phyloP scores from a whole-genome alignment of 106 monocot species.

The Dioscorea zingiberensis region DNA sequence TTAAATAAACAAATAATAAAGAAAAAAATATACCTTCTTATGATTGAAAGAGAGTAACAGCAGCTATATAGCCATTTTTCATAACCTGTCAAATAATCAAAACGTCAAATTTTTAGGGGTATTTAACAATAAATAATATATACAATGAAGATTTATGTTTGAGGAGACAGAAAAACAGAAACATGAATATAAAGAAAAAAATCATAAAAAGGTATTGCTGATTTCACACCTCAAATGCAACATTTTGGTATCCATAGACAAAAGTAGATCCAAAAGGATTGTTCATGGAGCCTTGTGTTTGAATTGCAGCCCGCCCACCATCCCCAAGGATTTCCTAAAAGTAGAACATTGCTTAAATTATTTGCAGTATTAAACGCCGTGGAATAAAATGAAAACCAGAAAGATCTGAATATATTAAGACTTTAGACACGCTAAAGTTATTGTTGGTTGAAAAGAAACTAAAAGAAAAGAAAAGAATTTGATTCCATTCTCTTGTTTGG shows the following conservation, averaged over 20 bases:
- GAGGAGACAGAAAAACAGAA: no score
- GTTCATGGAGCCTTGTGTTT: slow-evolving; percentile 87
- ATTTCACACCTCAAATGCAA: slow-evolving; percentile 79
- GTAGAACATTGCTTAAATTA: background rate
- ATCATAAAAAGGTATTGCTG: background rate
- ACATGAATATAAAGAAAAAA: no score
- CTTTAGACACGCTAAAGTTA: no score
- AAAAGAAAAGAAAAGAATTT: no score
- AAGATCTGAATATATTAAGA: background rate
- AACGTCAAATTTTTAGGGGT: background rate
- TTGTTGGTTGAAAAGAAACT: no score
- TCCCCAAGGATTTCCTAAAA: slow-evolving; percentile 90
- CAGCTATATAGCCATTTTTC: slow-evolving; percentile 95
- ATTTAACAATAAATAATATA: no score
- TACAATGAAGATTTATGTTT: background rate
- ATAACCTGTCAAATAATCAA: slow-evolving; percentile 52
- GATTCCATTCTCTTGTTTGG: no score
- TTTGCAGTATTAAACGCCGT: no score
- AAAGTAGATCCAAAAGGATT: slow-evolving; percentile 97
- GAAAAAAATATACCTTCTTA: slow-evolving; percentile 28
- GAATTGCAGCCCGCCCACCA: slow-evolving; percentile 93
- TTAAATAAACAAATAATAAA: no score
- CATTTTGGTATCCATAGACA: slow-evolving; percentile 93
- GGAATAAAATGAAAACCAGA: background rate
- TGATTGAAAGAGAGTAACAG: slow-evolving; percentile 86